These are phyloP conservation scores for Endotrypanum monterogeii DNA, from an alignment of 208 protist species.

Conservation along the genomic window DNA sequence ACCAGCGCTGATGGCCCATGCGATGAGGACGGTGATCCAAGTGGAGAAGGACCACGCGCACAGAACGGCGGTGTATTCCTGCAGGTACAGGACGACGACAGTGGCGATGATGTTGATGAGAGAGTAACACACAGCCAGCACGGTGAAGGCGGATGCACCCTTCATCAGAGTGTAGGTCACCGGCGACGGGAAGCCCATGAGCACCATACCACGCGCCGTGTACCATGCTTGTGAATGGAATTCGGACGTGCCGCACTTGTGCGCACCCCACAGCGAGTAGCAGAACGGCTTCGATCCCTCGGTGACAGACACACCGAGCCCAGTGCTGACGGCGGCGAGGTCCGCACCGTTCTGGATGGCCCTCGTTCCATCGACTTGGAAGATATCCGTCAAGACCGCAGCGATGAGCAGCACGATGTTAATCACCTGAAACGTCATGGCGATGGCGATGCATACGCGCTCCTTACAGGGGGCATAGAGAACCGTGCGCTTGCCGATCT, in stretches of 20 bases:
- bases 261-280: conserved; percentile 31
- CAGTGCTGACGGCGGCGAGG: conserved; percentile 10
- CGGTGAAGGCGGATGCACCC: conserved; percentile 21
- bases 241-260: conserved; percentile 12
- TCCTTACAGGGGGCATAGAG: conserved; percentile 23
- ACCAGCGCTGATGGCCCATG: conserved; percentile 29
- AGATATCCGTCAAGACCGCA: conserved; percentile 17
- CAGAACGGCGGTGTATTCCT: conserved; percentile 30
- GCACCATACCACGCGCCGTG: not conserved
- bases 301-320: conserved; percentile 19
- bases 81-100: conserved; percentile 16
- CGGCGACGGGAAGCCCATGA: conserved; percentile 21
- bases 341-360: conserved; percentile 17
- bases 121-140: conserved; percentile 25
- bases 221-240: conserved; percentile 22
- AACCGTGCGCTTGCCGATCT: conserved; percentile 17
- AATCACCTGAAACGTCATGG: conserved; percentile 14
- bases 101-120: conserved; percentile 27
- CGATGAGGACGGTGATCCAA: conserved; percentile 34
- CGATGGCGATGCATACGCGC: conserved; percentile 24
- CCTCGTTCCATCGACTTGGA: conserved; percentile 25
- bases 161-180: conserved; percentile 24
- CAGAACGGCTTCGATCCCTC: conserved; percentile 26
- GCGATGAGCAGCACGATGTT: conserved; percentile 27
- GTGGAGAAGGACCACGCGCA: conserved; percentile 35